Conservation (phyloP, 305 asterid species). For the Fraxinus angustifolia region DNA sequence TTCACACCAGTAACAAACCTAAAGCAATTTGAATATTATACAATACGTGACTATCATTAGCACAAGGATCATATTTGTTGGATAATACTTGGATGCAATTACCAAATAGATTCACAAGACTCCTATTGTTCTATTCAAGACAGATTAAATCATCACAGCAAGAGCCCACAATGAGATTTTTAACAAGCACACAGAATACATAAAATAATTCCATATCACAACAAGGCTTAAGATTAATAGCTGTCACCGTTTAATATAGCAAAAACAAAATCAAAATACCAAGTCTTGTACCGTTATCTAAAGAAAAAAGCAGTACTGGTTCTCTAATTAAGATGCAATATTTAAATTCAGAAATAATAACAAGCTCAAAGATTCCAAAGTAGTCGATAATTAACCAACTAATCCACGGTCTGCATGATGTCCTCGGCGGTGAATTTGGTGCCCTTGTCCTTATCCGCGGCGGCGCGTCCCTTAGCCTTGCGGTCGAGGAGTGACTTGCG, state of each 20-base stretch:
- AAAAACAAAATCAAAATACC: neutral
- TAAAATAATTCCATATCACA: neutral
- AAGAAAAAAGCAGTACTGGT: neutral
- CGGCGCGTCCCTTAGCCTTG: constrained; percentile 62
- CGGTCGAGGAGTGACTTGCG: constrained; percentile 53
- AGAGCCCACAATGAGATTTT: neutral
- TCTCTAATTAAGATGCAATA: neutral
- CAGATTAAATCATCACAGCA: neutral
- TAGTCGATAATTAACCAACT: constrained; percentile 18
- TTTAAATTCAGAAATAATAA: neutral
- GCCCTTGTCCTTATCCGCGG: constrained; percentile 56
- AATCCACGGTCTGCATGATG: constrained; percentile 59
- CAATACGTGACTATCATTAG: neutral
- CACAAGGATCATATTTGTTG: neutral
- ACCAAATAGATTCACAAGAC: neutral
- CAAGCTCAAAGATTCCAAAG: neutral
- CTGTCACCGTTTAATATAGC: neutral
- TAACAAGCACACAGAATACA: neutral
- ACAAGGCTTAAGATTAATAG: neutral
- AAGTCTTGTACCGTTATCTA: neutral
- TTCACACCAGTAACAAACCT: neutral
- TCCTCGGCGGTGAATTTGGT: constrained; percentile 58
- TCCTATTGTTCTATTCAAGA: neutral
- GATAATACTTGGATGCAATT: neutral
- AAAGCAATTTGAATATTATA: neutral